Evolutionary conservation across 169 alveolate species (phyloP).

Genomic region (Babesia caballi): DNA sequence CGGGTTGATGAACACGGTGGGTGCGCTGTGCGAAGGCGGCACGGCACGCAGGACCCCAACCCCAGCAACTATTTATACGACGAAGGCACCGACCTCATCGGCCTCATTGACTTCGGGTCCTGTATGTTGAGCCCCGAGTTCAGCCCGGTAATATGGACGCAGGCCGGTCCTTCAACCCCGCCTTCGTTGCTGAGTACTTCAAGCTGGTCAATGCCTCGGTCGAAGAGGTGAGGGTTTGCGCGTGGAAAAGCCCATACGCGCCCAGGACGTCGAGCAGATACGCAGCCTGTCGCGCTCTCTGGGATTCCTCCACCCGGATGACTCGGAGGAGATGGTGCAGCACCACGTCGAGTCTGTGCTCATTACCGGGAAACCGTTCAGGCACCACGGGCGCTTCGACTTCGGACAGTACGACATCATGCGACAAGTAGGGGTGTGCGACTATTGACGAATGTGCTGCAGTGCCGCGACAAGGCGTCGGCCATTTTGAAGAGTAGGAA

Average conservation of each 20-base stretch:
- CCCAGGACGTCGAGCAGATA: constrained; percentile 29
- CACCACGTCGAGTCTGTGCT: constrained; percentile 81
- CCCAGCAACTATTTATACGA: constrained; percentile 87
- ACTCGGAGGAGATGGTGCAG: constrained; percentile 76
- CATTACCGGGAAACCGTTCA: constrained; percentile 78
- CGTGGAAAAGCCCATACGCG: constrained; percentile 53
- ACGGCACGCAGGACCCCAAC: constrained; percentile 80
- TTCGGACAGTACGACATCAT: constrained; percentile 58
- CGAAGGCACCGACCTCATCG: constrained; percentile 68
- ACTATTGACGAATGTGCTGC: background rate
- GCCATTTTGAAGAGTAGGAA: constrained; percentile 78
- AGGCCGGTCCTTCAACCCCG: constrained; percentile 69
- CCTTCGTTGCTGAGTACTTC: constrained; percentile 79
- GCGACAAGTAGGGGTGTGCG: constrained; percentile 21
- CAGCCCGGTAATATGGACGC: background rate
- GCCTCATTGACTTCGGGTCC: constrained; percentile 88
- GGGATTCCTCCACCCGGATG: constrained; percentile 82
- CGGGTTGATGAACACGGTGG: constrained; percentile 81
- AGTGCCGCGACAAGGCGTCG: constrained; percentile 74
- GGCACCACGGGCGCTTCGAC: constrained; percentile 64
- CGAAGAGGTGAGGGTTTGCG: constrained; percentile 32
- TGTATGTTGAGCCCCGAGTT: constrained; percentile 44
- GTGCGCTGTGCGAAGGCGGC: background rate
- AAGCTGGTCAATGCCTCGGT: constrained; percentile 80
- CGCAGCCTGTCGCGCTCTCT: constrained; percentile 51